Evolutionary conservation across 73 alveolate genomes (phyloP).

Genomic region (Paramecium biaurelia): DNA sequence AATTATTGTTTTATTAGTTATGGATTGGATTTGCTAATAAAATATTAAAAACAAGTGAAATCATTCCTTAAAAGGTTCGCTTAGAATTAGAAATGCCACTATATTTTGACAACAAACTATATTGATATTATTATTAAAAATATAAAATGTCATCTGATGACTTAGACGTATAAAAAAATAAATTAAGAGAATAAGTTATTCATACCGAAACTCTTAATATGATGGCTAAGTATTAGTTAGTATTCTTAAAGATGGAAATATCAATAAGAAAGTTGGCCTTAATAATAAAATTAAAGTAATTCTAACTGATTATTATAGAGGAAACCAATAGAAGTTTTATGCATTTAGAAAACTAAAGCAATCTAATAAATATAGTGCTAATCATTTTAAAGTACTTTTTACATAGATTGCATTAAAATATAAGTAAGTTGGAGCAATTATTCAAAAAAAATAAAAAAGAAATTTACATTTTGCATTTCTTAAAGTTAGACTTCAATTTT

Average conservation of each 20-base stretch:
- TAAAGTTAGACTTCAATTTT: background rate
- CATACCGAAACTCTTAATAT: slow-evolving; percentile 71
- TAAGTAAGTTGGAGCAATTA: background rate
- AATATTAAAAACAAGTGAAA: background rate
- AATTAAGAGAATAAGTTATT: slow-evolving; percentile 56
- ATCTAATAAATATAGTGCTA: background rate
- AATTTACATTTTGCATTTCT: slow-evolving; percentile 23
- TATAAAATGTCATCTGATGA: slow-evolving; percentile 19
- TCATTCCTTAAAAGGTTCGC: background rate
- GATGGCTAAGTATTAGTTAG: slow-evolving; percentile 76
- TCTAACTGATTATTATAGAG: background rate
- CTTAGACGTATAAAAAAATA: background rate
- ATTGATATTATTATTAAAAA: background rate
- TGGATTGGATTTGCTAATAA: background rate
- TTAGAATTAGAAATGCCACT: slow-evolving; percentile 24
- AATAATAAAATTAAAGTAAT: slow-evolving; percentile 42
- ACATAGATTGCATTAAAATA: background rate
- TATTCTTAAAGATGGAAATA: slow-evolving; percentile 70
- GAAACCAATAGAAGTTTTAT: background rate
- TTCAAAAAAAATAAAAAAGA: slow-evolving; percentile 22
- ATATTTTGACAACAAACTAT: background rate
- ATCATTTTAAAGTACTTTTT: background rate
- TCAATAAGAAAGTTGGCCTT: slow-evolving; percentile 33
- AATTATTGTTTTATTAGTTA: background rate
- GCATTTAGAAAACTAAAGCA: slow-evolving; percentile 21